phyloP scores from a whole-genome alignment of 352 stramenopile species.

The Pythium dissotocum region DNA sequence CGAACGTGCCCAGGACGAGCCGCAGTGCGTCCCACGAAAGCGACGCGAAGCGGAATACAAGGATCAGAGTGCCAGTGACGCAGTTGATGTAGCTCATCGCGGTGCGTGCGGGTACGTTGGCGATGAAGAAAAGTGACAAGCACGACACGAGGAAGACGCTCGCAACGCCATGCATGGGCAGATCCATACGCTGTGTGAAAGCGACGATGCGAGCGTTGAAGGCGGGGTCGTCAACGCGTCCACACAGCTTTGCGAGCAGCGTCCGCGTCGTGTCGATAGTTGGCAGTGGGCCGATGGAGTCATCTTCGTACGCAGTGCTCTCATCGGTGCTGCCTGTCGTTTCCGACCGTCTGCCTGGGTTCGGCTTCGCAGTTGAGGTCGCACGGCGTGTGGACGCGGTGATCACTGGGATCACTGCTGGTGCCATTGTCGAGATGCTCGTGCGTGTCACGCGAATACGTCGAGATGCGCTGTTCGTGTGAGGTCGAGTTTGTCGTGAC shows the following conservation, averaged over 20 bases:
- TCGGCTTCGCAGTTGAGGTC: not conserved
- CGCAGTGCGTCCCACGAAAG: constrained; percentile 9
- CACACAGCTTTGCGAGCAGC: constrained; percentile 1
- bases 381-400: not conserved
- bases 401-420: too few species aligned
- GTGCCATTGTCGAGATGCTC: too few species aligned
- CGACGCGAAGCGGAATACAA: not conserved
- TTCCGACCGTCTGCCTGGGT: not conserved
- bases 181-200: too few species aligned
- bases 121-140: too few species aligned
- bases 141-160: too few species aligned
- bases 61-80: too few species aligned
- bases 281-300: not conserved
- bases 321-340: not conserved
- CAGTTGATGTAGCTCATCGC: too few species aligned
- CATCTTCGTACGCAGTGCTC: not conserved
- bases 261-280: constrained; percentile 4
- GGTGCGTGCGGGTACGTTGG: too few species aligned
- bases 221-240: not conserved
- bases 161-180: too few species aligned
- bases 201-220: constrained; percentile 2
- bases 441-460: too few species aligned
- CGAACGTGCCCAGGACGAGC: constrained; percentile 1
- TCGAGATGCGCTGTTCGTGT: too few species aligned
- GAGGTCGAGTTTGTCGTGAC: too few species aligned